Conservation (phyloP, 257 asterid genomes). For the Rehmannia glutinosa region DNA sequence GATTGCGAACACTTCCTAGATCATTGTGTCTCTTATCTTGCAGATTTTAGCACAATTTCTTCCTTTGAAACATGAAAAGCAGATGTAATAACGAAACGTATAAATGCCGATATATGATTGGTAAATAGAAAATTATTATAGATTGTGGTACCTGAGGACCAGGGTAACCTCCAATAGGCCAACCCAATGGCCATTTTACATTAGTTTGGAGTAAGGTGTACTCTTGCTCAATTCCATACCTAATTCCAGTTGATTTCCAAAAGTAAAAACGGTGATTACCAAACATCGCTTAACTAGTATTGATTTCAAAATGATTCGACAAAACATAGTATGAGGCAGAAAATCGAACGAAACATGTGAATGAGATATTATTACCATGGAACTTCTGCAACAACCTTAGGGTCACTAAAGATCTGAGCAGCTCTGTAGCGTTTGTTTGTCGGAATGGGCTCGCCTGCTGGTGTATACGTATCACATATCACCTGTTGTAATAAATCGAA, state of each 20-base stretch:
- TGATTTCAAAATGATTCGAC: background rate
- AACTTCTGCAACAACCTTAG: constrained; percentile 71
- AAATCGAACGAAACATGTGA: too few relatives aligned
- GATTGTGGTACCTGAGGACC: constrained; percentile 81
- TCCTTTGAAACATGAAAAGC: too few relatives aligned
- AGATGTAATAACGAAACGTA: too few relatives aligned
- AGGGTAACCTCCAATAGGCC: constrained; percentile 99
- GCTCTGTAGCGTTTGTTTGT: constrained; percentile 90
- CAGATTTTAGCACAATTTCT: background rate
- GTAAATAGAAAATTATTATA: background rate
- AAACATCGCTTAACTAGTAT: too few relatives aligned
- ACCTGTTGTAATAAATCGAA: constrained; percentile 63
- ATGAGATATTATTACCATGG: constrained; percentile 72
- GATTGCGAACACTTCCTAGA: too few relatives aligned
- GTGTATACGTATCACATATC: constrained; percentile 88
- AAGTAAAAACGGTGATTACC: background rate
- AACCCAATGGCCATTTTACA: constrained; percentile 91
- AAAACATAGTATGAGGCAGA: background rate
- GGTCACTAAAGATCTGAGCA: constrained; percentile 80
- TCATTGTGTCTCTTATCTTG: background rate
- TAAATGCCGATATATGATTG: too few relatives aligned
- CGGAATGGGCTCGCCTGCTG: constrained; percentile 95
- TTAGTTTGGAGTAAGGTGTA: constrained; percentile 77
- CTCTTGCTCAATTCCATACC: constrained; percentile 97
- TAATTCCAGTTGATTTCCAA: constrained; percentile 26